Conservation (phyloP, 441 rosid genomes). For the Macaranga tanarius region DNA sequence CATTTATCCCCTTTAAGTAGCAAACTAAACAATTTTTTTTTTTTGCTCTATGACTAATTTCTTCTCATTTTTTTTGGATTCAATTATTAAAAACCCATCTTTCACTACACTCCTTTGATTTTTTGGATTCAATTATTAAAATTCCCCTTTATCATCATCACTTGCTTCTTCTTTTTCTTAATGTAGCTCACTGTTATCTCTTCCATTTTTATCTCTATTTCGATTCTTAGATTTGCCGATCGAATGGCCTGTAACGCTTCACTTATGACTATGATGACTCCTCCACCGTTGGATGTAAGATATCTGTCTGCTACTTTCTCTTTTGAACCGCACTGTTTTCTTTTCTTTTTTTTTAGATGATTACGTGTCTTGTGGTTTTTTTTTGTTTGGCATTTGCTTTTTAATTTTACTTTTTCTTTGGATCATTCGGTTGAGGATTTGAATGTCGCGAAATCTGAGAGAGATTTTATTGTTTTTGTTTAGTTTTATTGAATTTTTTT, state of each 20-base stretch:
- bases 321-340: constrained; percentile 11
- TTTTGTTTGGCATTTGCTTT: constrained; percentile 10
- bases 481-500: neutral
- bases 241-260: constrained; percentile 30
- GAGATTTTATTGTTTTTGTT: too few relatives aligned
- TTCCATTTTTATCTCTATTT: constrained; percentile 12
- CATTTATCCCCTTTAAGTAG: too few relatives aligned
- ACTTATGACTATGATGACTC: constrained; percentile 82
- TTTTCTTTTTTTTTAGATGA: neutral
- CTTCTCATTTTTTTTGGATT: too few relatives aligned
- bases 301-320: neutral
- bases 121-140: too few relatives aligned
- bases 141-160: too few relatives aligned
- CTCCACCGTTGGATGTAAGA: constrained; percentile 77
- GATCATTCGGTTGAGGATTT: constrained; percentile 17
- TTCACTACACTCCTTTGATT: too few relatives aligned
- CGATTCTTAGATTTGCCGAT: constrained; percentile 40
- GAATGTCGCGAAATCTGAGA: constrained; percentile 19
- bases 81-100: too few relatives aligned
- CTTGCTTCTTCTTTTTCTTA: too few relatives aligned
- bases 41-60: too few relatives aligned
- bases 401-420: constrained; percentile 2
- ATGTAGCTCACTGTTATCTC: constrained; percentile 5
- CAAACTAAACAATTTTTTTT: too few relatives aligned
- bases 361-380: neutral